Evolutionary conservation across 2,329 filamentous ascomycete species (phyloP).

Genomic region (Cercospora canescens): DNA sequence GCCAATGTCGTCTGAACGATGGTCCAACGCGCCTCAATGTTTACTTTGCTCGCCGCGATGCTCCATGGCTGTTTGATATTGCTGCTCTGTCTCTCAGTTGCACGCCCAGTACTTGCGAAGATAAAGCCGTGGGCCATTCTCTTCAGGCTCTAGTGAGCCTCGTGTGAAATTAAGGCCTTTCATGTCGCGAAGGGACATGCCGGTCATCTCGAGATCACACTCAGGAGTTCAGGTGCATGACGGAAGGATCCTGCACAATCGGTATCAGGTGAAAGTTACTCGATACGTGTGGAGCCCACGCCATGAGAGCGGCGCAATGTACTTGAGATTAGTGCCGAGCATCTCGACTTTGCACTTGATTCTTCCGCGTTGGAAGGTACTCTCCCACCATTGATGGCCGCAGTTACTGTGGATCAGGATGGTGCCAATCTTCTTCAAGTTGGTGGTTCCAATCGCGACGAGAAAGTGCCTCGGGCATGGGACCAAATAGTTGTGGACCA

Average conservation of each 20-base stretch:
- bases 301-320: background rate
- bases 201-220: background rate
- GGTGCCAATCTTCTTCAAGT: conserved; percentile 9
- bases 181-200: background rate
- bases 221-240: background rate
- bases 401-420: conserved; percentile 12
- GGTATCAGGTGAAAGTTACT: background rate
- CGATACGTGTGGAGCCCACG: conserved; percentile 1
- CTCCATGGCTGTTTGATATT: too few relatives aligned
- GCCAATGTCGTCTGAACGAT: background rate
- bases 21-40: too few relatives aligned
- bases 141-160: background rate
- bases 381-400: conserved; percentile 7
- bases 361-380: background rate
- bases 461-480: conserved; percentile 21
- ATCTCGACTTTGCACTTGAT: conserved; percentile 5
- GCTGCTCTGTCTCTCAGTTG: too few relatives aligned
- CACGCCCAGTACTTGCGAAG: too few relatives aligned
- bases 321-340: background rate
- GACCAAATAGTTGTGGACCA: conserved; percentile 13
- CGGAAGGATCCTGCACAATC: background rate
- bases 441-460: conserved; percentile 7
- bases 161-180: background rate
- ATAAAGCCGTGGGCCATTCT: too few relatives aligned
- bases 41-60: too few relatives aligned